phyloP scores from a whole-genome alignment of 2,329 filamentous ascomycete genomes.

The Colletotrichum sp. region DNA sequence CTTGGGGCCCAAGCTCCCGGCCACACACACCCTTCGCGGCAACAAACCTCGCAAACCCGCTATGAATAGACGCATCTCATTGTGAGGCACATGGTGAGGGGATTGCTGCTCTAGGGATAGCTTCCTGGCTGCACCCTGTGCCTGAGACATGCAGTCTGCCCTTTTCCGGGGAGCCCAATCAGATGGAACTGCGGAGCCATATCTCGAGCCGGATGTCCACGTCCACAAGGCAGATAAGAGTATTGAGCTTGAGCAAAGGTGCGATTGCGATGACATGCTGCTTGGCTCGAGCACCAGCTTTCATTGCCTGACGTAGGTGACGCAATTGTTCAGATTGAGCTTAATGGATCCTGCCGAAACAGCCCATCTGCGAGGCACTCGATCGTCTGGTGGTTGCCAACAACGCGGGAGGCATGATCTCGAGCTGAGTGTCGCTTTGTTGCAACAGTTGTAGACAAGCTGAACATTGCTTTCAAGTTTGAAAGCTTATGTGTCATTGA shows the following conservation, averaged over 20 bases:
- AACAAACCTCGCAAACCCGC: background rate
- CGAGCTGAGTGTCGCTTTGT: background rate
- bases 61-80: background rate
- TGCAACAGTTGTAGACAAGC: background rate
- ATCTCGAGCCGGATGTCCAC: background rate
- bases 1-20: background rate
- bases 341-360: background rate
- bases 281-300: background rate
- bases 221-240: background rate
- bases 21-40: background rate
- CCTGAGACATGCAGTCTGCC: background rate
- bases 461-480: background rate
- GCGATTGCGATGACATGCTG: background rate
- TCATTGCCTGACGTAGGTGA: background rate
- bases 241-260: background rate
- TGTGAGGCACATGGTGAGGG: background rate
- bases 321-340: background rate
- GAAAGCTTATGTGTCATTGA: background rate
- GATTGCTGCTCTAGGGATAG: background rate
- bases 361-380: background rate
- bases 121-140: background rate
- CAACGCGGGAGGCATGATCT: background rate
- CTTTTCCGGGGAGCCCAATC: background rate
- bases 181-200: background rate
- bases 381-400: background rate